Evolutionary conservation across 2,329 filamentous ascomycete genomes (phyloP).

Genomic region (Davidsoniella eucalypti): DNA sequence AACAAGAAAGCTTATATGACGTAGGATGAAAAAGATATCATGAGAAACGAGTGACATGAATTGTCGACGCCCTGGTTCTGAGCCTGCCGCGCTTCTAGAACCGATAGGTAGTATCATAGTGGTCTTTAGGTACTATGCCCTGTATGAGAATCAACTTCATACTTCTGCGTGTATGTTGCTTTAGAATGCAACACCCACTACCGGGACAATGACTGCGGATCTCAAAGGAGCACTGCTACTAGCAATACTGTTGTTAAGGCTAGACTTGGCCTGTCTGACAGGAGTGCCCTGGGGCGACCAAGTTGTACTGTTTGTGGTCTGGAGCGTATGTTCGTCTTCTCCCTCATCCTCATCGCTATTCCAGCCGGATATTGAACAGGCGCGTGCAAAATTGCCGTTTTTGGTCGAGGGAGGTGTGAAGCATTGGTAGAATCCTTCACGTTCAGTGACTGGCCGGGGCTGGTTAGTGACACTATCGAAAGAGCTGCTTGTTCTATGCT

Average conservation of each 20-base stretch:
- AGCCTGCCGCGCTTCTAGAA: no score
- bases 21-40: no score
- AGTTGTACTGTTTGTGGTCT: background rate
- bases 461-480: constrained; percentile 31
- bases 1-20: no score
- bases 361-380: no score
- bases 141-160: background rate
- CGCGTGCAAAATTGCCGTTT: background rate
- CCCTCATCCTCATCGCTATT: background rate
- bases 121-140: no score
- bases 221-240: background rate
- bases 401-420: constrained; percentile 17
- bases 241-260: background rate
- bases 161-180: no score
- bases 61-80: no score
- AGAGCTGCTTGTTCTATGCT: constrained; percentile 25
- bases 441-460: constrained; percentile 33
- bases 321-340: background rate
- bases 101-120: no score
- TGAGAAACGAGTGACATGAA: no score
- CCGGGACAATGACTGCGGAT: background rate
- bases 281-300: background rate
- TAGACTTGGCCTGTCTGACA: background rate
- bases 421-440: constrained; percentile 43
- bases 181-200: background rate